Evolutionary conservation across 2,329 filamentous ascomycete genomes (phyloP), one percentile per base, ranked within the genome.

Genomic region (Hypoxylon rubiginosum): DNA sequence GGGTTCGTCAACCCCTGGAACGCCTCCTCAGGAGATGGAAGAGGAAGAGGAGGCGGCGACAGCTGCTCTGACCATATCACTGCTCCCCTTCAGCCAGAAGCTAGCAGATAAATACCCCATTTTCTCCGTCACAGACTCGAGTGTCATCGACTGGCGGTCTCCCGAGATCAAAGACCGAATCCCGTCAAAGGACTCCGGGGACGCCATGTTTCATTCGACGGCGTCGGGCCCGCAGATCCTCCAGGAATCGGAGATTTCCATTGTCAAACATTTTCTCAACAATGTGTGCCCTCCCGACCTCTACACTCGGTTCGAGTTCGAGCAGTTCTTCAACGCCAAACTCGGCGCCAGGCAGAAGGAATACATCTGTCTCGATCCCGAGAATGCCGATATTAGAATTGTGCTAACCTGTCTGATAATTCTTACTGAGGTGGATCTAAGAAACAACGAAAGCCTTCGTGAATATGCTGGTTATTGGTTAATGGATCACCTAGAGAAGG

Each of bases 251-350:
- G 77, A 79, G 55, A 72, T 79, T 49, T 63, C 64, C 7, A 78
- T 79, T 11, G 62, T 79, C 7, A 68, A 68, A 6, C 76, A 79
- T 50, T 79, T 77, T 39, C 71, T 80, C 2, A 68, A 59, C 5
- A 76, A 71, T 10, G 76, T 79, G 11, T 80, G 78, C 26, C 78
- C 78, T 0, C 57, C 62, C 0, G 74, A 77, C 0, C 71, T 80
- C 6, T 79, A 77, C 34, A 39, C 66, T 4, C 73, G 75, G 5
- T 77, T 79, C 28, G 76, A 74, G 0, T 79, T 80, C 39, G 74
- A 79, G 2, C 61, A 74, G 0, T 80, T 79, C 50, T 77, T 80
- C 51, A 61, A 75, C 1, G 52, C 62, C 9, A 79, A 77, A 57
- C 30, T 76, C 5, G 71, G 73, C 19, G 73, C 73, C 8, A 64